Evolutionary conservation across 169 alveolate genomes (phyloP), one percentile per base, ranked within the genome.

Genomic region (Amoebophrya sp.): DNA sequence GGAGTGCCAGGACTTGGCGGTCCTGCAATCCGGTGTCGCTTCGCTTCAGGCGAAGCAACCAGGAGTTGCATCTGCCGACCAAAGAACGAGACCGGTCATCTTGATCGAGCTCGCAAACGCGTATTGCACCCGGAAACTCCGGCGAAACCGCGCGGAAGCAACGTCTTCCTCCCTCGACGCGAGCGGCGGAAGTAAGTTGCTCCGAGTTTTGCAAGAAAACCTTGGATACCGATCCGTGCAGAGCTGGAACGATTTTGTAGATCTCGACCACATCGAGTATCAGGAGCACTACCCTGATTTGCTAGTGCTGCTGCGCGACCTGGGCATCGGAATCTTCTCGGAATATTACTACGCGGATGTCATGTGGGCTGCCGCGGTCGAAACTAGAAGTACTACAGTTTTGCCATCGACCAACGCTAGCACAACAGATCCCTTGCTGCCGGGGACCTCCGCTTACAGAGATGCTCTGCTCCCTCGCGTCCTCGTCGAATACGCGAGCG

Each of bases 1-100:
- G 18, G 83, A 66, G 35, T 66, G 83, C 83, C 83, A 66, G 83
- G 83, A 66, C 83, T 25, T 66, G 35, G 38, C 83, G 29, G 83
- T 66, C 35, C 83, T 66, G 10, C 32, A 66, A 25, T 66, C 83
- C 35, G 83, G 83, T 7, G 10, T 18, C 83, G 23, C 2, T n/a
- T n/a, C n/a, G n/a, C n/a, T n/a, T n/a, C n/a, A n/a, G n/a, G n/a
- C n/a, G n/a, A n/a, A n/a, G n/a, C n/a, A n/a, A n/a, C n/a, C n/a
- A n/a, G 23, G 54, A 41, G 54, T 41, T 41, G 54, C 54, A 41
- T 2, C 54, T 7, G n/a, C n/a, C n/a, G n/a, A n/a, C n/a, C n/a
- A n/a, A n/a, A n/a, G n/a, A n/a, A n/a, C n/a, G 12, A 41, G 12
- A 41, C 83, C 83, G 10, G 35, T 66, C 7, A 66, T 66, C 18